Evolutionary conservation across 352 stramenopile genomes (phyloP), one percentile per base, ranked within the genome.

Genomic region (Pythium biforme): DNA sequence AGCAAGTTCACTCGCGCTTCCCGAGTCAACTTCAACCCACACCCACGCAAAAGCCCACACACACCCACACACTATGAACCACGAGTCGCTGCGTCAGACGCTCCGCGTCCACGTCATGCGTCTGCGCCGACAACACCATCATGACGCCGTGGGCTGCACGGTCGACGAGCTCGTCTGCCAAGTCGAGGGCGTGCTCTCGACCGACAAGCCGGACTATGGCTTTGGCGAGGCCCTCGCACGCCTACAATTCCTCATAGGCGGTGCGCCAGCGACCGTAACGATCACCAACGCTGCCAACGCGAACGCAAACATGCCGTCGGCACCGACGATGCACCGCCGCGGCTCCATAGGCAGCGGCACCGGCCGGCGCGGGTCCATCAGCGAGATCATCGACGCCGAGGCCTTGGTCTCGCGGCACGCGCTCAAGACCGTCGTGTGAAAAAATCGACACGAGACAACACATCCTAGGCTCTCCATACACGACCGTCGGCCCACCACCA

Each of bases 361-460:
- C 15, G 26, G 53, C 3, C 53, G 53, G 27, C 53, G 53, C 5
- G 57, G 57, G 9, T 64, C 57, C 11, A 51, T 65, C 59, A 59
- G 48, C 26, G 59, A 65, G 29, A 56, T 65, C 10, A 65, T 65
- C 49, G 59, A 65, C 39, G 59, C 59, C 40, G 59, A 65, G 14
- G 59, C 59, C 48, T 48, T 65, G 48, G 39, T 65, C 37, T 55
- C 59, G 10, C 59, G 59, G 49, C 56, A 63, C 46, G 26, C 45
- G 56, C 59, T 65, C 59, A 65, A 65, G 59, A 53, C 59, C 12
- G 4, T 65, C 17, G 59, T 33, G 17, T 65, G 39, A 65, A 11
- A n/a, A 26, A 9, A 52, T 5, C 31, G 31, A 34, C 31, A 34
- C 5, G 31, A 34, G 31, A 34, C 31, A n/a, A n/a, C n/a, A n/a